Percentiles rank a stretch among this genome's conserved stretches.
phyloP scores from a whole-genome alignment of 2,329 filamentous ascomycete species.

The Botrytis paeoniae region DNA sequence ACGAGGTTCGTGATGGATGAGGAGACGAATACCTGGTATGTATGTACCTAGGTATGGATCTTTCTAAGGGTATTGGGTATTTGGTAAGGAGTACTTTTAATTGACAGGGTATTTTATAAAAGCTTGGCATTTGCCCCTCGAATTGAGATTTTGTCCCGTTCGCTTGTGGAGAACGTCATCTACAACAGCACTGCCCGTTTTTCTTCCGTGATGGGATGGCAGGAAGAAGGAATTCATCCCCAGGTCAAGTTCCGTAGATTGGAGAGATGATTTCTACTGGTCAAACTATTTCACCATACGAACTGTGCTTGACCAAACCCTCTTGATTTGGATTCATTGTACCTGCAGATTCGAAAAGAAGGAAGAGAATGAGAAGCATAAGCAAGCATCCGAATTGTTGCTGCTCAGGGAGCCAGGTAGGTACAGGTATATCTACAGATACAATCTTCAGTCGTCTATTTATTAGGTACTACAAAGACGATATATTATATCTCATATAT shows the following conservation, averaged over 20 bases:
- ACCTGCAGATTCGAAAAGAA: neutral
- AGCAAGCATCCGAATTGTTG: neutral
- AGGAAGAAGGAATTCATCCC: neutral
- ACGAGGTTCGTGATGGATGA: neutral
- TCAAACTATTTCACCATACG: neutral
- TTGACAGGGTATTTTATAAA: neutral
- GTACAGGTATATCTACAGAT: neutral
- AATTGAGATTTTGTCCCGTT: neutral
- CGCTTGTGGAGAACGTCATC: constrained; percentile 8
- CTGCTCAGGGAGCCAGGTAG: no score
- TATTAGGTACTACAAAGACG: neutral
- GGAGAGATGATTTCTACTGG: neutral
- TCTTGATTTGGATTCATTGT: neutral
- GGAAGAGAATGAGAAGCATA: neutral
- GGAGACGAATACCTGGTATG: neutral
- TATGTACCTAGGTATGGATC: neutral
- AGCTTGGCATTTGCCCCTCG: neutral
- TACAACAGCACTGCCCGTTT: neutral
- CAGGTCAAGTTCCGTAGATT: neutral
- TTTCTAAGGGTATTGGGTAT: neutral
- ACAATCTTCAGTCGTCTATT: neutral
- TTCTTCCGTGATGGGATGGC: neutral
- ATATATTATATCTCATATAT: no score
- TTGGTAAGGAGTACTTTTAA: neutral
- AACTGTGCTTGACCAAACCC: neutral